These are phyloP conservation scores for Glycine latifolia DNA, from an alignment of 306 rosid species.

Conservation along the genomic window DNA sequence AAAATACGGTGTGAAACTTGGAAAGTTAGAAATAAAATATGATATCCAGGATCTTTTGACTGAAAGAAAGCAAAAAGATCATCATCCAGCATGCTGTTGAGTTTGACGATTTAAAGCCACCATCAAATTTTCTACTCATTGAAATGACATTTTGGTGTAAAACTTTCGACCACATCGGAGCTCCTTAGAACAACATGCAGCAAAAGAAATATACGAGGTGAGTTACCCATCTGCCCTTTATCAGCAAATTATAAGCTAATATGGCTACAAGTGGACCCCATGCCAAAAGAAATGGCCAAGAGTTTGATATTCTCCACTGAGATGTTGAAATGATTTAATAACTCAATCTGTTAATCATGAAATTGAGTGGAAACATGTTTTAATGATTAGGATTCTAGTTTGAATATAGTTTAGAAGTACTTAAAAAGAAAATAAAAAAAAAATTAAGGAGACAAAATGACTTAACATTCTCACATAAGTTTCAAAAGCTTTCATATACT, in stretches of 20 bases:
- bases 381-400: slow-evolving; percentile 32
- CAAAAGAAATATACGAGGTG: background rate
- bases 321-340: slow-evolving; percentile 37
- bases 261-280: slow-evolving; percentile 36
- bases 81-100: slow-evolving; percentile 27
- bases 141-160: slow-evolving; percentile 37
- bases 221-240: slow-evolving; percentile 21
- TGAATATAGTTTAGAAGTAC: background rate
- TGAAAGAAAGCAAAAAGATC: slow-evolving; percentile 14
- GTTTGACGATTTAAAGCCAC: slow-evolving; percentile 34
- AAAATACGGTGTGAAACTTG: slow-evolving; percentile 32
- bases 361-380: slow-evolving; percentile 18
- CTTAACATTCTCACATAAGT: background rate
- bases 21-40: slow-evolving; percentile 33
- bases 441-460: background rate
- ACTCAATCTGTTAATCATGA: slow-evolving; percentile 35
- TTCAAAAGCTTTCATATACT: background rate
- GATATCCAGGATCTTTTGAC: background rate
- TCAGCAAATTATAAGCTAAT: slow-evolving; percentile 45
- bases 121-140: slow-evolving; percentile 15
- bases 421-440: background rate
- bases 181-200: slow-evolving; percentile 24
- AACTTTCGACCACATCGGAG: slow-evolving; percentile 38
- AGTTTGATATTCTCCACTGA: slow-evolving; percentile 46
- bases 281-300: slow-evolving; percentile 36